Percentiles rank a stretch among this genome's conserved stretches.
Conservation (phyloP, 192 early-diverging fungal species). For the Gonapodya sp. region DNA sequence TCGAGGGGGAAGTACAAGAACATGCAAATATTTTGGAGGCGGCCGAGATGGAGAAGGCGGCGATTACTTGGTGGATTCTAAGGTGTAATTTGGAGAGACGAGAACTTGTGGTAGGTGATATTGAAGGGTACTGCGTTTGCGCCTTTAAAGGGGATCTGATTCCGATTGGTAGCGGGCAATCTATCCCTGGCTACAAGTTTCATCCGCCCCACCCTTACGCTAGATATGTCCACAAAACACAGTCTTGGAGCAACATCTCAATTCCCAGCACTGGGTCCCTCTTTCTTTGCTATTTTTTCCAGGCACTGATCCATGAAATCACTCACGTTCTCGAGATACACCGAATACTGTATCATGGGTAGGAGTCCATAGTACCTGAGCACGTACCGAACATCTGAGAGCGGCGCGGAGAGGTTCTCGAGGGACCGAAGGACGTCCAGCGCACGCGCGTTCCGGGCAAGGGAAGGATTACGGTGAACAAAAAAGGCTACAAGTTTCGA, state of each 20-base stretch:
- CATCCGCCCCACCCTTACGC: too few relatives aligned
- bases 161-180: too few relatives aligned
- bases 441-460: background rate
- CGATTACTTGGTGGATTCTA: slow-evolving; percentile 4
- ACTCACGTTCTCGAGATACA: background rate
- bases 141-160: too few relatives aligned
- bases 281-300: background rate
- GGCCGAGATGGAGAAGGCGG: background rate
- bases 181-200: too few relatives aligned
- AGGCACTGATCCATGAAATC: background rate
- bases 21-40: slow-evolving; percentile 9
- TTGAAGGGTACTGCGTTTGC: too few relatives aligned
- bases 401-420: background rate
- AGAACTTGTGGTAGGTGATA: too few relatives aligned
- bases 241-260: too few relatives aligned
- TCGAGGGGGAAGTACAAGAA: slow-evolving; percentile 9
- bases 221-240: too few relatives aligned
- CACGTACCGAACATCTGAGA: background rate
- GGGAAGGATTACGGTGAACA: background rate
- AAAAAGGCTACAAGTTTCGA: background rate
- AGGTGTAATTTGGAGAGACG: too few relatives aligned
- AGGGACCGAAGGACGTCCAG: background rate
- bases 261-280: too few relatives aligned
- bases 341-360: slow-evolving; percentile 8
- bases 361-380: slow-evolving; percentile 7